A percentile compares a stretch with the other conserved stretches of the same genome.
These are phyloP conservation scores for Prunus salicina DNA, from an alignment of 306 rosid species.

Conservation along the genomic window DNA sequence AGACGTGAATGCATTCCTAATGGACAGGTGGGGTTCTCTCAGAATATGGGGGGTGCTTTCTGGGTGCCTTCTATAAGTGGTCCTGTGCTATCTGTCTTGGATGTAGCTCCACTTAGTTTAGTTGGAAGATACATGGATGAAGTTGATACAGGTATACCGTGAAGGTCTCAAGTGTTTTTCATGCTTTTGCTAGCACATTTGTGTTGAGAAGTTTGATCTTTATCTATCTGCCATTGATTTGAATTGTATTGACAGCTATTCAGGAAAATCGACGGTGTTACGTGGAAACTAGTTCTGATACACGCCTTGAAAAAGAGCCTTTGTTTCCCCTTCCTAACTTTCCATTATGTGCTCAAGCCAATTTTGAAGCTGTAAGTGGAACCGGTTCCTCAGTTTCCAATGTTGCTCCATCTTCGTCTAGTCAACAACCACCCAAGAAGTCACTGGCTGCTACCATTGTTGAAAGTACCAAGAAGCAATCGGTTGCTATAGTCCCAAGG, in stretches of 20 bases:
- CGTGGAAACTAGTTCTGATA: conserved; percentile 49
- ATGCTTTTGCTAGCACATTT: conserved; percentile 20
- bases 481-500: conserved; percentile 80
- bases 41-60: conserved; percentile 43
- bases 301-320: conserved; percentile 57
- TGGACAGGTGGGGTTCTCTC: conserved; percentile 40
- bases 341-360: conserved; percentile 44
- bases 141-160: conserved; percentile 54
- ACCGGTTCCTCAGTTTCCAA: conserved; percentile 34
- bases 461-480: conserved; percentile 87
- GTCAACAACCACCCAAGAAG: conserved; percentile 68
- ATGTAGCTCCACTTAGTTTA: conserved; percentile 75
- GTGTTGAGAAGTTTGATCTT: conserved; percentile 29
- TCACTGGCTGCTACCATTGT: conserved; percentile 84
- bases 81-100: conserved; percentile 58
- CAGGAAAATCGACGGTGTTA: conserved; percentile 60
- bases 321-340: conserved; percentile 59
- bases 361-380: conserved; percentile 38
- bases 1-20: conserved; percentile 31
- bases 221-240: conserved; percentile 31
- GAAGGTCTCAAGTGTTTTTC: conserved; percentile 19
- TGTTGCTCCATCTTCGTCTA: conserved; percentile 36
- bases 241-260: conserved; percentile 55
- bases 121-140: conserved; percentile 64
- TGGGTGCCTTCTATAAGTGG: conserved; percentile 65